These are phyloP conservation scores for Volvariella surrecta DNA, from an alignment of 1,284 basidiomycete species.

Conservation along the genomic window DNA sequence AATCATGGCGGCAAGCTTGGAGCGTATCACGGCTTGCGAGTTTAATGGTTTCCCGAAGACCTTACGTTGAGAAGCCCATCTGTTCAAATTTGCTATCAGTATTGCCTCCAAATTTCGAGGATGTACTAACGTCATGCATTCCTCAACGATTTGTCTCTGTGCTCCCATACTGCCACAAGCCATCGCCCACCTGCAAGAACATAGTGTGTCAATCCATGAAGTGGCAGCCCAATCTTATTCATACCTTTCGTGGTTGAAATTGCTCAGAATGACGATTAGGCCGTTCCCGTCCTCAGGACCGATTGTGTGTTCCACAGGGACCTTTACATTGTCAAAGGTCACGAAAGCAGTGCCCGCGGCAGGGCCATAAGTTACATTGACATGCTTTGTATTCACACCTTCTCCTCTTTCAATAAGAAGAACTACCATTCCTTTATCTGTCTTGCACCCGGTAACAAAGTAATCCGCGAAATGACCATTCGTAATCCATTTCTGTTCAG, in stretches of 20 bases:
- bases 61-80: constrained; percentile 72
- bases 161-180: constrained; percentile 11
- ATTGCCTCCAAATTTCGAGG: background rate
- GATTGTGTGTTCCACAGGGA: constrained; percentile 61
- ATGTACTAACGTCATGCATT: constrained; percentile 52
- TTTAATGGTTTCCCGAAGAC: constrained; percentile 85
- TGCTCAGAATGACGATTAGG: constrained; percentile 25
- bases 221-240: constrained; percentile 32
- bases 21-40: constrained; percentile 77
- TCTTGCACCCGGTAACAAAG: constrained; percentile 1
- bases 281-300: constrained; percentile 2
- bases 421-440: constrained; percentile 23
- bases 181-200: background rate
- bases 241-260: constrained; percentile 72
- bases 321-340: constrained; percentile 75
- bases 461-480: constrained; percentile 33
- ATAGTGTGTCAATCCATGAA: background rate
- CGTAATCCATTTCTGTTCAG: constrained; percentile 59
- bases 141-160: constrained; percentile 44
- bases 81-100: constrained; percentile 14
- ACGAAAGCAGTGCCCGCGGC: constrained; percentile 65
- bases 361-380: constrained; percentile 53
- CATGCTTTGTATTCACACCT: constrained; percentile 70
- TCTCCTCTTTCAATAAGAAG: constrained; percentile 65
- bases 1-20: constrained; percentile 83